phyloP scores from a whole-genome alignment of 169 alveolate species.

The Plasmodium chabaudi region DNA sequence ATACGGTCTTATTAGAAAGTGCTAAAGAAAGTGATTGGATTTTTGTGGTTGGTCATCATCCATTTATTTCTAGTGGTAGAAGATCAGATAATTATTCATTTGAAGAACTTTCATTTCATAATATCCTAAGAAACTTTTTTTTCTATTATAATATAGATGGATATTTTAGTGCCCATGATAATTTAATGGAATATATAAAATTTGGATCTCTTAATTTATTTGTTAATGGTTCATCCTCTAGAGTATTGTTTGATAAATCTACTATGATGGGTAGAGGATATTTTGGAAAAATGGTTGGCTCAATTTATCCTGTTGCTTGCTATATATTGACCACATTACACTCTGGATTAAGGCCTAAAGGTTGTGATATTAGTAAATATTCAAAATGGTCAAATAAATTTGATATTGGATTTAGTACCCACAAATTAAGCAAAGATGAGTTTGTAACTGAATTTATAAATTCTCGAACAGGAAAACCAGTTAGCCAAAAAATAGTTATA shows the following conservation, averaged over 20 bases:
- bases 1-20: conserved; percentile 69
- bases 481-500: conserved; percentile 60
- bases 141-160: conserved; percentile 65
- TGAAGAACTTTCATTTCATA: conserved; percentile 69
- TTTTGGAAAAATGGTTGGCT: conserved; percentile 50
- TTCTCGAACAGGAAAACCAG: conserved; percentile 62
- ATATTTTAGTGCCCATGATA: conserved; percentile 73
- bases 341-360: conserved; percentile 41
- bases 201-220: conserved; percentile 51
- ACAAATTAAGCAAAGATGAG: conserved; percentile 58
- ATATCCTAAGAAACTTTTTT: conserved; percentile 57
- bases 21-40: conserved; percentile 74
- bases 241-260: conserved; percentile 71
- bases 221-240: conserved; percentile 71
- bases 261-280: conserved; percentile 58
- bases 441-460: conserved; percentile 63
- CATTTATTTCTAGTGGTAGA: conserved; percentile 75
- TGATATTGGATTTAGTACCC: conserved; percentile 62
- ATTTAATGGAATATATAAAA: conserved; percentile 71
- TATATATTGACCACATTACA: conserved; percentile 59
- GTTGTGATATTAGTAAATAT: conserved; percentile 44
- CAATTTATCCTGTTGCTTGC: conserved; percentile 57
- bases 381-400: conserved; percentile 68
- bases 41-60: conserved; percentile 74
- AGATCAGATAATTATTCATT: conserved; percentile 61